Conservation (phyloP, 169 alveolate genomes). For the Plasmodium adleri region DNA sequence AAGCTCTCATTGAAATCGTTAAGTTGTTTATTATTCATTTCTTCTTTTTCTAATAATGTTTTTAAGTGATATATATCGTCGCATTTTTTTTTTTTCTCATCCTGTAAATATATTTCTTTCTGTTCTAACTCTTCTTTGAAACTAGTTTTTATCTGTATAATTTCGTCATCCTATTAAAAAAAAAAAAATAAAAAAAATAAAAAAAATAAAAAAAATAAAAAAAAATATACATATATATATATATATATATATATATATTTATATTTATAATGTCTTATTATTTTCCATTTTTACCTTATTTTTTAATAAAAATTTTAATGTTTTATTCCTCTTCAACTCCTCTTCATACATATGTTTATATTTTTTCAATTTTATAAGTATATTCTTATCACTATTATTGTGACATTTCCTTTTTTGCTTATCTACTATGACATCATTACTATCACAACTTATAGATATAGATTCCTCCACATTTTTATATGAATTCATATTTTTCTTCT, state of each 20-base stretch:
- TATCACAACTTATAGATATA: neutral
- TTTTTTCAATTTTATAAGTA: conserved; percentile 8
- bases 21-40: conserved; percentile 16
- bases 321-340: conserved; percentile 65
- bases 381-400: neutral
- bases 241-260: neutral
- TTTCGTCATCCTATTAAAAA: conserved; percentile 61
- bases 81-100: conserved; percentile 15
- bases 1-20: conserved; percentile 26
- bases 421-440: neutral
- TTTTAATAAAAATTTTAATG: conserved; percentile 58
- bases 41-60: conserved; percentile 24
- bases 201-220: too few species aligned
- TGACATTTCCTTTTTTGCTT: neutral
- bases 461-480: conserved; percentile 3
- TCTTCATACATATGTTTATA: conserved; percentile 26
- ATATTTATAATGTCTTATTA: neutral
- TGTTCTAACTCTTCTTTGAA: conserved; percentile 4
- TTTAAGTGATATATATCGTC: conserved; percentile 45
- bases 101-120: conserved; percentile 9
- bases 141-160: conserved; percentile 4
- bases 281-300: conserved; percentile 54
- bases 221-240: neutral
- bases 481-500: conserved; percentile 9
- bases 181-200: neutral